Conservation (phyloP, 345 rosid species). For the Stellera chamaejasme region DNA sequence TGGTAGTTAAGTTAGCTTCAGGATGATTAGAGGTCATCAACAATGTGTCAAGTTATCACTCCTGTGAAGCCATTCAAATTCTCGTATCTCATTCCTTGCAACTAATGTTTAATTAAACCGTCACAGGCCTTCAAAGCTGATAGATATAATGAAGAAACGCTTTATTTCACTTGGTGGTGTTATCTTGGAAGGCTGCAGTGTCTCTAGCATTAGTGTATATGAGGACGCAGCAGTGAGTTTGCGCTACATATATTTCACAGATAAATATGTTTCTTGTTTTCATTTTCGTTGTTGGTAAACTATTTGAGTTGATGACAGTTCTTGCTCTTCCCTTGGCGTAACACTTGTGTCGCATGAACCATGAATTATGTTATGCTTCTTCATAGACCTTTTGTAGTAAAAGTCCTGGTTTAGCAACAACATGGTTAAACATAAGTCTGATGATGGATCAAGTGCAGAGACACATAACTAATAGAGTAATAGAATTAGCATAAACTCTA, state of each 20-base stretch:
- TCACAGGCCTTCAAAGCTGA: slow-evolving; percentile 77
- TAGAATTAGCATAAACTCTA: background rate
- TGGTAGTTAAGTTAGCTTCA: no score
- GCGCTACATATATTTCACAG: background rate
- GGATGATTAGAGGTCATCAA: no score
- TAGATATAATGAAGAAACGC: slow-evolving; percentile 71
- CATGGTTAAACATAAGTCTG: background rate
- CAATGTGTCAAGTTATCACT: no score
- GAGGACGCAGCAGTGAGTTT: slow-evolving; percentile 74
- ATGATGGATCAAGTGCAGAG: background rate
- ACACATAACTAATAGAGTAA: background rate
- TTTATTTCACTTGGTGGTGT: slow-evolving; percentile 76
- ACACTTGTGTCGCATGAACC: background rate
- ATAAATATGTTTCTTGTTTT: background rate
- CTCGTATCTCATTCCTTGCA: background rate
- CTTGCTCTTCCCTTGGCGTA: background rate
- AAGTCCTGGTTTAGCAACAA: background rate
- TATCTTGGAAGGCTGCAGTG: slow-evolving; percentile 69
- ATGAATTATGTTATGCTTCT: slow-evolving; percentile 1
- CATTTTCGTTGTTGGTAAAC: background rate
- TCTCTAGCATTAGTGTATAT: slow-evolving; percentile 46
- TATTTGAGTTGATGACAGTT: slow-evolving; percentile 1
- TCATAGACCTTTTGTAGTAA: background rate
- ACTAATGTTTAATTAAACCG: slow-evolving; percentile 12
- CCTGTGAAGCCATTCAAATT: no score